phyloP scores from a whole-genome alignment of 306 rosid species.

The Medicago truncatula region MtrunA17r5.0-ANR NC_053049.1:36752001-36752500 shows the following conservation, averaged over 20 bases:
- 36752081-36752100: background rate
- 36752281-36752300: too few species aligned
- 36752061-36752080: background rate
- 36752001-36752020: too few species aligned
- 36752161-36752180: background rate
- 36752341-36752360: background rate
- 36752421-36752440: background rate
- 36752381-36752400: background rate
- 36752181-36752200: background rate
- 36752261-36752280: background rate
- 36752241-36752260: background rate
- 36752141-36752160: background rate
- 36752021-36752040: too few species aligned
- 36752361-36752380: background rate
- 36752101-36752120: background rate
- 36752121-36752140: background rate
- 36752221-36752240: background rate
- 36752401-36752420: background rate
- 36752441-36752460: background rate
- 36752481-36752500: background rate
- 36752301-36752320: background rate
- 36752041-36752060: background rate
- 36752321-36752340: background rate
- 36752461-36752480: too few species aligned
- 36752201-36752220: background rate